These are phyloP conservation scores for Zygotorulaspora florentina DNA, from an alignment of 805 yeast genomes.

Conservation along the genomic window DNA sequence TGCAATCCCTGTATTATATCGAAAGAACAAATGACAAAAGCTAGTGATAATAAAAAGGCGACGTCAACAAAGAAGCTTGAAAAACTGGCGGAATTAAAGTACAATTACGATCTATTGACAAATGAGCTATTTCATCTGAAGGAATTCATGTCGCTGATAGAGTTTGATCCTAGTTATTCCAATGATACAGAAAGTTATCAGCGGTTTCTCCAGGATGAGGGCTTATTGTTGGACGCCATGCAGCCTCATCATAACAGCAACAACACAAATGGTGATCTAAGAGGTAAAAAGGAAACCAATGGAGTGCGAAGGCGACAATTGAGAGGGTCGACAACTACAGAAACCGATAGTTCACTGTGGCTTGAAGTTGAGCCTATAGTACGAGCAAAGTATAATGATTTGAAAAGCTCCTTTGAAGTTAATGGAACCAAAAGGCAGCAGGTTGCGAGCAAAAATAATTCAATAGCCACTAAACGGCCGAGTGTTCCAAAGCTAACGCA, in stretches of 20 bases:
- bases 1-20: slow-evolving; percentile 12
- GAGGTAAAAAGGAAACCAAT: not conserved
- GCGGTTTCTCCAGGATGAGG: slow-evolving; percentile 30
- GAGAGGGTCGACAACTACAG: slow-evolving; percentile 13
- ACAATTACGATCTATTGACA: slow-evolving; percentile 45
- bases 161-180: slow-evolving; percentile 50
- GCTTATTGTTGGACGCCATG: slow-evolving; percentile 10
- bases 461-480: not conserved
- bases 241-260: slow-evolving; percentile 8
- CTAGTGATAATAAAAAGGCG: slow-evolving; percentile 11
- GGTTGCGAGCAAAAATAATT: not conserved
- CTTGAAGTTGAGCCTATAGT: slow-evolving; percentile 15
- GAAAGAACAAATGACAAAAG: slow-evolving; percentile 10
- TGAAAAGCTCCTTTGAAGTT: slow-evolving; percentile 3
- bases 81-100: slow-evolving; percentile 40
- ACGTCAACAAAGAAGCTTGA: slow-evolving; percentile 6
- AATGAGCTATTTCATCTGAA: slow-evolving; percentile 62
- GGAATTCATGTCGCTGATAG: slow-evolving; percentile 56
- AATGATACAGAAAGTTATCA: slow-evolving; percentile 37
- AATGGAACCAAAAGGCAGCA: not conserved
- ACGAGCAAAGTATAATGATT: slow-evolving; percentile 16
- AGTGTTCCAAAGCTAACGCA: not conserved
- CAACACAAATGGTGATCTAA: not conserved
- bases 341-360: slow-evolving; percentile 3
- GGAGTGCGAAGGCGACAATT: slow-evolving; percentile 16